Evolutionary conservation across 768 basidiomycete species (phyloP).

Genomic region (Russula brevipes): DNA sequence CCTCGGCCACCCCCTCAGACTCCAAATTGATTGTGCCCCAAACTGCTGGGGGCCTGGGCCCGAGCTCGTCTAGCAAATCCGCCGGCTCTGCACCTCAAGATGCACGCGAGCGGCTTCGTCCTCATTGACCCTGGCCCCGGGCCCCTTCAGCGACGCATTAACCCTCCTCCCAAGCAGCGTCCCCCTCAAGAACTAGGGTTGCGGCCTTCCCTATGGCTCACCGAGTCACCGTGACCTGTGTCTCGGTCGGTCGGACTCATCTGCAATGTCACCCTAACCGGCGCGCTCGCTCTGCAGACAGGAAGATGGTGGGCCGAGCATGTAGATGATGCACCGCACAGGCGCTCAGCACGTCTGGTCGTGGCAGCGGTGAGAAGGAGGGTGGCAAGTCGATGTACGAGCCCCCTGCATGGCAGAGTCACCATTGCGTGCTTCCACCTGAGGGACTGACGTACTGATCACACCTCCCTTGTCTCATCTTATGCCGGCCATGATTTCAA

Average conservation of each 20-base stretch:
- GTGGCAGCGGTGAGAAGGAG: constrained; percentile 1
- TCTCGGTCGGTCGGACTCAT: constrained; percentile 40
- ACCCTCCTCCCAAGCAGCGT: too few species aligned
- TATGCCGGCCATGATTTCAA: constrained; percentile 1
- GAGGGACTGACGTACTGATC: neutral
- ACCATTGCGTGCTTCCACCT: neutral
- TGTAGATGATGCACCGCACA: constrained; percentile 42
- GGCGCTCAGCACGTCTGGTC: constrained; percentile 28
- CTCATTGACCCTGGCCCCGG: too few species aligned
- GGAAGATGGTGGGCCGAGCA: constrained; percentile 83
- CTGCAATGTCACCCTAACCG: constrained; percentile 82
- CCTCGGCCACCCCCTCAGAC: too few species aligned
- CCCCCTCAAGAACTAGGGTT: too few species aligned
- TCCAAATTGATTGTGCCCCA: too few species aligned
- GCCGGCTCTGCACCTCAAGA: too few species aligned
- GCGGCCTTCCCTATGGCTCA: too few species aligned
- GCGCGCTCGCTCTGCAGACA: constrained; percentile 79
- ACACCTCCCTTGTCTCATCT: neutral
- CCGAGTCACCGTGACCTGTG: too few species aligned
- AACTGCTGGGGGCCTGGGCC: too few species aligned
- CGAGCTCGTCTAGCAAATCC: too few species aligned
- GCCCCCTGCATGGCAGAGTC: neutral
- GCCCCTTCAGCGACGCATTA: too few species aligned
- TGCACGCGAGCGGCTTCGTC: too few species aligned
- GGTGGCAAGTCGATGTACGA: neutral